Evolutionary conservation across 2,329 filamentous ascomycete species (phyloP).

Genomic region (Calonectria henricotiae): DNA sequence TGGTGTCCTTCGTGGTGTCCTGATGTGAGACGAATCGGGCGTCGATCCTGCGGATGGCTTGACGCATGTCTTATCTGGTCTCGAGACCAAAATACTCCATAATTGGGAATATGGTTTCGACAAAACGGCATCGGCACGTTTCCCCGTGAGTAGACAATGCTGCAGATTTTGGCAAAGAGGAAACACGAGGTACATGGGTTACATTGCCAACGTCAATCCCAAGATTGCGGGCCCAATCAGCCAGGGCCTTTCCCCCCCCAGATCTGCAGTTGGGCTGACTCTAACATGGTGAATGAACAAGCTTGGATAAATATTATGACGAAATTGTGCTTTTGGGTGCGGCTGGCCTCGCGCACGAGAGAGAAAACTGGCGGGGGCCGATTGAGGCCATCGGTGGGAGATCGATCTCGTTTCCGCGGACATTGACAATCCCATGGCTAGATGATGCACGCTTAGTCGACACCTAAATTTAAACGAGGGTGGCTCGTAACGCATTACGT

Average conservation of each 20-base stretch:
- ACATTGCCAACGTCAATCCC: constrained; percentile 23
- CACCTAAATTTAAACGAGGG: constrained; percentile 7
- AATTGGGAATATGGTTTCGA: background rate
- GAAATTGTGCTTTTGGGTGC: constrained; percentile 6
- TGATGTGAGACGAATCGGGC: constrained; percentile 14
- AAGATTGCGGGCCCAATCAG: constrained; percentile 8
- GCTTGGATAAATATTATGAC: constrained; percentile 8
- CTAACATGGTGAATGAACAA: background rate
- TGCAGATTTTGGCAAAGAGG: background rate
- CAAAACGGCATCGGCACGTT: background rate
- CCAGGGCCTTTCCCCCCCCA: background rate
- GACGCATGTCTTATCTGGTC: constrained; percentile 14
- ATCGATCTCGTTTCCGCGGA: constrained; percentile 22
- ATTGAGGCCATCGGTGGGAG: constrained; percentile 14
- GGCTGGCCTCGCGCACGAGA: constrained; percentile 9
- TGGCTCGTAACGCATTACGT: constrained; percentile 8
- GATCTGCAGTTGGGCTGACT: constrained; percentile 3
- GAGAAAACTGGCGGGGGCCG: constrained; percentile 4
- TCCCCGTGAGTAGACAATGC: background rate
- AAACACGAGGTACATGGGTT: constrained; percentile 20
- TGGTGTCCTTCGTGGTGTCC: no score
- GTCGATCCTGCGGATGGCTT: constrained; percentile 5
- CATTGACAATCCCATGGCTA: constrained; percentile 6
- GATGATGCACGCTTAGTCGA: constrained; percentile 13
- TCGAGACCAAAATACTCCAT: background rate